Evolutionary conservation across 305 asterid genomes (phyloP), one percentile per base, ranked within the genome.

Genomic region (Solanum hybrid): DNA sequence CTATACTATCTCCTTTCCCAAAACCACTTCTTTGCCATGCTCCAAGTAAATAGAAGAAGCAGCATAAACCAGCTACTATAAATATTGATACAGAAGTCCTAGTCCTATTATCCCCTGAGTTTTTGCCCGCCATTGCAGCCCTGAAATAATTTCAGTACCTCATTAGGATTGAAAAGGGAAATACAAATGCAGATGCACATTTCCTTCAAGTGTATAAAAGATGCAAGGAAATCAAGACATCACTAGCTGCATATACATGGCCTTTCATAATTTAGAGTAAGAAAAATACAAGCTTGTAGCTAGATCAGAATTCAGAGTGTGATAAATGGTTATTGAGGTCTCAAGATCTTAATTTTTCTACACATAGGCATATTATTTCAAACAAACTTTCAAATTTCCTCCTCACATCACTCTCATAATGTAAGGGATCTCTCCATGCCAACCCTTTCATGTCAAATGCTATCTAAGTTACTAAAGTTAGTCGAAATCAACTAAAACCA

Each of bases 21-120:
- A 95, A 94, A 2, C 99, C 99, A 89, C 99, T 97, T 89, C 97
- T 94, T 91, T 97, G 99, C 99, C 99, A 97, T 93, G 98, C 99
- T 89, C 99, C 99, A 45, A 97, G 93, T 82, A 97, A 91, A 91
- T 97, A 97, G 94, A 97, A 97, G 95, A 97, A 97, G 90, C 98
- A 95, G 92, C 99, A 97, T 72, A 97, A 92, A 88, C 99, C 99
- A 29, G 96, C 98, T 88, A 96, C 93, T 77, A 97, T 96, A 88
- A 97, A 93, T 36, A 97, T 93, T 2, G 99, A 96, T 42, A 95
- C 92, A 31, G 97, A 97, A 87, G 96, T 96, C 92, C 99, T 94
- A 72, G 99, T 95, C 92, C 96, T 94, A 90, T 89, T 93, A 91
- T 96, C 99, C 31, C 95, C 97, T 0, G 94, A 60, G 37, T 89